Conservation (phyloP, 2,329 filamentous ascomycete species). For the Diaporthe citrichinensis region DNA sequence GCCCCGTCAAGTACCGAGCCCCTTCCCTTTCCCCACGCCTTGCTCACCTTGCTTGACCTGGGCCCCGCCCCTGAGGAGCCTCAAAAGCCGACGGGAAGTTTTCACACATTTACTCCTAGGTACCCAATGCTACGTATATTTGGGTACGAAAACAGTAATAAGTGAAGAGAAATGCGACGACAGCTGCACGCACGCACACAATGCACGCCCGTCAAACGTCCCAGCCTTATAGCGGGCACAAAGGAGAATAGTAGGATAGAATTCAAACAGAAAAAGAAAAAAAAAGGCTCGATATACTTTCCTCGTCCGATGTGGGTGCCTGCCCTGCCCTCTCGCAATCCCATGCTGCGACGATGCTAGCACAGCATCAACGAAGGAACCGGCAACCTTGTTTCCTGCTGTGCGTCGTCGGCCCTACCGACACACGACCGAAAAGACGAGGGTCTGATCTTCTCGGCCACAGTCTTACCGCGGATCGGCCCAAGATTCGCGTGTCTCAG, state of each 20-base stretch:
- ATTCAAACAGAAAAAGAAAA: neutral
- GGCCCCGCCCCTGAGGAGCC: neutral
- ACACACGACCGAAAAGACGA: too few relatives aligned
- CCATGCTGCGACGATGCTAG: constrained; percentile 12
- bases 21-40: constrained; percentile 8
- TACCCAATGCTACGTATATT: neutral
- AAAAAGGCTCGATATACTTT: neutral
- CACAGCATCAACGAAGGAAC: neutral
- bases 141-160: neutral
- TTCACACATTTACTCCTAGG: neutral
- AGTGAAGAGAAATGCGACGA: constrained; percentile 3
- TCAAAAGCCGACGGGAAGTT: constrained; percentile 13
- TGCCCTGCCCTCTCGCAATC: neutral
- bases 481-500: constrained; percentile 18
- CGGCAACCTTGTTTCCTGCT: neutral
- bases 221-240: constrained; percentile 1
- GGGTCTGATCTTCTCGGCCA: constrained; percentile 29
- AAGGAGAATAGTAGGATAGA: neutral
- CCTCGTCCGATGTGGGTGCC: neutral
- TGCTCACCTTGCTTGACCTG: constrained; percentile 4
- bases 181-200: neutral
- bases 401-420: constrained; percentile 10
- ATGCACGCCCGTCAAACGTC: too few relatives aligned
- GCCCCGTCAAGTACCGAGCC: constrained; percentile 16
- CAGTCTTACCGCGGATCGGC: constrained; percentile 24